These are phyloP conservation scores for Crepidotus variabilis DNA, from an alignment of 768 basidiomycete species.

Conservation along the genomic window DNA sequence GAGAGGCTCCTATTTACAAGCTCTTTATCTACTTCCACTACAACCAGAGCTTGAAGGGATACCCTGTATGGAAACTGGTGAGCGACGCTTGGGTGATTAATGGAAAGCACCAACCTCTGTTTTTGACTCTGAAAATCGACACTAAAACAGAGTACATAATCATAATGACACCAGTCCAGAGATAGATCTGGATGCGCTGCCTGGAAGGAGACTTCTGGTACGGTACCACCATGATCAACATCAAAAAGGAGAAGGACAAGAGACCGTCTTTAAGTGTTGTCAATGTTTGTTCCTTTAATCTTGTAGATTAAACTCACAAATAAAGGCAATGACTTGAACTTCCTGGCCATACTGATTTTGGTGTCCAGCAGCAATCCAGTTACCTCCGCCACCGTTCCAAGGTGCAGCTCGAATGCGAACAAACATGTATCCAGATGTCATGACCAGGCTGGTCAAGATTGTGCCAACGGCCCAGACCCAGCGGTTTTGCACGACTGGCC, in stretches of 20 bases:
- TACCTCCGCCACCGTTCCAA: conserved; percentile 56
- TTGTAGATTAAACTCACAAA: conserved; percentile 59
- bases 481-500: conserved; percentile 62
- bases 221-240: conserved; percentile 80
- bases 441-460: conserved; percentile 64
- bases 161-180: conserved; percentile 82
- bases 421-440: conserved; percentile 97
- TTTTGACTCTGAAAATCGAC: conserved; percentile 88
- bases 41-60: conserved; percentile 77
- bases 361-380: conserved; percentile 87
- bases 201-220: conserved; percentile 64
- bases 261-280: conserved; percentile 67
- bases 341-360: conserved; percentile 92
- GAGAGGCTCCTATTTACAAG: neutral
- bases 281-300: conserved; percentile 1
- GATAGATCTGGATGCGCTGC: conserved; percentile 84
- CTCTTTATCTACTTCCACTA: conserved; percentile 25
- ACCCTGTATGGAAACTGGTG: conserved; percentile 39
- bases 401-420: conserved; percentile 84
- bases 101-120: conserved; percentile 56
- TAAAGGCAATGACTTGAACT: conserved; percentile 77
- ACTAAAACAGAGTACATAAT: conserved; percentile 85
- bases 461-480: conserved; percentile 74
- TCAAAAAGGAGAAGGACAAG: conserved; percentile 72
- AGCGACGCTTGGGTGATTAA: neutral